phyloP scores from a whole-genome alignment of 1,139 yeast species.

The Blastobotrys petasosporus region DNA sequence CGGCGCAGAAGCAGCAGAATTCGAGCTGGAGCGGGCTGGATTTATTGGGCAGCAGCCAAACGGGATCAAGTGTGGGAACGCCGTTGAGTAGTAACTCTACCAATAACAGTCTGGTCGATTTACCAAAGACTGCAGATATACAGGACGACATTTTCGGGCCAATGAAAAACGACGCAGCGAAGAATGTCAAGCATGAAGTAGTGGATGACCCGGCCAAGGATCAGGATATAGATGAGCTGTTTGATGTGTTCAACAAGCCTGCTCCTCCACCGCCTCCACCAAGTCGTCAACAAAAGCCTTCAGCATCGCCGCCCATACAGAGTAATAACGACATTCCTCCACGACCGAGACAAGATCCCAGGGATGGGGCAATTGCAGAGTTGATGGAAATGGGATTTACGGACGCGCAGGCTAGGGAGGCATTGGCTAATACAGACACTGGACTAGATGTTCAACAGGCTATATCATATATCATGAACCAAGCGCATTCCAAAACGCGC shows the following conservation, averaged over 20 bases:
- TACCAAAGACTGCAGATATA: not conserved
- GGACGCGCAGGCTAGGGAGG: conserved; percentile 53
- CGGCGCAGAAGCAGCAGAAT: conserved; percentile 10
- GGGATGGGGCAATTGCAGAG: conserved; percentile 60
- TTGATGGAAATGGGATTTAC: conserved; percentile 77
- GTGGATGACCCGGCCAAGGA: not conserved
- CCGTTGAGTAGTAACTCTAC: not conserved
- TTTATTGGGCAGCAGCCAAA: conserved; percentile 6
- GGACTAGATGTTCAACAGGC: conserved; percentile 63
- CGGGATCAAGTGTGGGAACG: not conserved
- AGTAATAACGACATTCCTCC: not conserved
- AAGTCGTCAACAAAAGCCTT: conserved; percentile 6
- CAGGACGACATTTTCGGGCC: not conserved
- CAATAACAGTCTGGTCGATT: conserved; percentile 1
- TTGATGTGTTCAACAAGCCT: conserved; percentile 33
- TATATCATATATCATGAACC: conserved; percentile 59
- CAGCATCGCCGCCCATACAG: conserved; percentile 8
- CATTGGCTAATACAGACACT: conserved; percentile 46
- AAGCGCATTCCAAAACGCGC: conserved; percentile 40
- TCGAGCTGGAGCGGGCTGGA: conserved; percentile 15
- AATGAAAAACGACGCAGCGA: conserved; percentile 1
- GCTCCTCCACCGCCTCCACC: conserved; percentile 16
- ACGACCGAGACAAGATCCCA: conserved; percentile 20
- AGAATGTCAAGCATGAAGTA: not conserved
- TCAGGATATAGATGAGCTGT: conserved; percentile 27